Evolutionary conservation across 129 eudicot genomes (phyloP), one percentile per base, ranked within the genome.

Genomic region (Saussurea involucrata): DNA sequence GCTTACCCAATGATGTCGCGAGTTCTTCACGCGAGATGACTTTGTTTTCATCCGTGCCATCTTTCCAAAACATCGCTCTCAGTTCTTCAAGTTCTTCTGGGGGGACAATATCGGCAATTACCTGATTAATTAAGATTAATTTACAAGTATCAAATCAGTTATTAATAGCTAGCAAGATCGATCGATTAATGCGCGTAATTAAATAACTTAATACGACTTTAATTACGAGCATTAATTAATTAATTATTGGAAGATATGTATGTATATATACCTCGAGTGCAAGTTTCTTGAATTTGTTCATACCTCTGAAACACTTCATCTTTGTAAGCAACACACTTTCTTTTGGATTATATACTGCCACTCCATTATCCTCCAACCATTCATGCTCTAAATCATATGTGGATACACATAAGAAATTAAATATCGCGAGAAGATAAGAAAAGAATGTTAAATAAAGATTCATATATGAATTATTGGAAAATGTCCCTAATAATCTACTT

Each of bases 251-350:
- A 17, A 49, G 21, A 37, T 8, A 49, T 36, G 9, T 36, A 6
- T 5, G 8, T 49, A 49, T 17, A 17, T 49, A 17, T 57, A 92
- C 97, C 96, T 86, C 85, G 24, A 88, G 83, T 34, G 93, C 96
- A 68, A 90, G 90, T 68, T 81, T 87, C 79, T 92, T 88, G 81
- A 92, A 89, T 68, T 92, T 92, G 87, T 86, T 90, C 93, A 92
- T 90, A 28, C 89, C 96, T 86, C 97, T 80, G 72, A 92, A 90
- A 29, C 86, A 88, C 87, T 85, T 92, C 90, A 90, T 81, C 85
- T 86, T 84, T 0, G 86, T 69, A 18, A 81, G 81, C 15, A 92
- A 87, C 44, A 83, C 84, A 37, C 85, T 74, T 44, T 86, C 96
- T 31, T 79, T 83, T 74, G 96, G 93, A 13, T 90, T 88, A 65